Evolutionary conservation across 148 eudicot genomes (phyloP), one percentile per base, ranked within the genome.

Genomic region (Camellia lanceoleosa): DNA sequence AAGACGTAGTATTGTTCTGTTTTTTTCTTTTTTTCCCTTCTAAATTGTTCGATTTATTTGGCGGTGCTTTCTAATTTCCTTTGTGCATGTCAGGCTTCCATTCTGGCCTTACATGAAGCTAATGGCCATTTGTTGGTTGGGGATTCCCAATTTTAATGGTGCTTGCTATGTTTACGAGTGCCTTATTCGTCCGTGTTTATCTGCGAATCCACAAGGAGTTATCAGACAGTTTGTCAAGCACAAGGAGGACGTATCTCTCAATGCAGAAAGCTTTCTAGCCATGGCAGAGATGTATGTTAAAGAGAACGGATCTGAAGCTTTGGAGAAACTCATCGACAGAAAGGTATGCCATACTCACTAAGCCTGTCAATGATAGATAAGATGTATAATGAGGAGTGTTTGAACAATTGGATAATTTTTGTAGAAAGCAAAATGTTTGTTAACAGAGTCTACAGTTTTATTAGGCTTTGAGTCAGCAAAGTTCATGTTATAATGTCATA

Each of bases 221-320:
- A 23, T 76, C 70, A 76, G 63, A 15, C 14, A 46, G 16, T 46
- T 63, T 44, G 20, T 46, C 20, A 76, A 63, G 38, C 79, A 55
- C 20, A 62, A 47, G 70, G 19, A 76, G 14, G 47, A 55, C 47
- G 4, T 16, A 5, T 54, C 75, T 4, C 68, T 42, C 3, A 44
- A 42, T 61, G 54, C 54, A 11, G 68, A 75, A 19, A 60, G 30
- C 23, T 75, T 75, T 60, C 78, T 60, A 23, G 56, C 69, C 19
- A 3, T 7, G 20, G 70, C 56, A 47, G 79, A 76, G n/a, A 76
- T 5, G 68, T 76, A 62, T 20, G 43, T 63, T 63, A 30, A 76
- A 42, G 79, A 76, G 70, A 76, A 63, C 47, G 79, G 79, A 20
- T 63, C 13, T 62, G 79, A 76, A 76, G 70, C 44, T 19, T 76